Base-by-base conservation (phyloP, 2,329 filamentous ascomycete genomes). In the Fusarium decemcellulare region DNA sequence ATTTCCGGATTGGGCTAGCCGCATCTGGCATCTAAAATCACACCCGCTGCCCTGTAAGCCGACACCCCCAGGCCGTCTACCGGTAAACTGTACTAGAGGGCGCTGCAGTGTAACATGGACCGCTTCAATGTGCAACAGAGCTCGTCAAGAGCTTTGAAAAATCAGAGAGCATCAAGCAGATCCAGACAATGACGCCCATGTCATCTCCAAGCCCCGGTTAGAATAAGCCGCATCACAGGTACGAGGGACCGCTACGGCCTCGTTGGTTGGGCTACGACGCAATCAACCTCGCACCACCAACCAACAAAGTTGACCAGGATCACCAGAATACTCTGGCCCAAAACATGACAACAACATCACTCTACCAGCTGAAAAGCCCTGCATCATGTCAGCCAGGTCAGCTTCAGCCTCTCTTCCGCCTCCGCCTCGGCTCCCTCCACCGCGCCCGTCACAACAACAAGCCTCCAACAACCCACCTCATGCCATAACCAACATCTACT, bases 71-170 rank as follows among this genome's bases (percentile, higher is more conserved):
- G n/a, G 48, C 47, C 27, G 12, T 47, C 40, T 36, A 34, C 61
- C 36, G 39, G 43, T 11, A 40, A 61, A 27, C 23, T 4, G 23
- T 23, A 23, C 23, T 23, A 23, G 23, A 53, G 32, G 64, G 50
- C 59, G 44, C 52, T 70, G 66, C 53, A 69, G 44, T 69, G 67
- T 70, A 69, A 67, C 61, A 66, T 43, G 61, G 48, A 50, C 53
- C 30, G 23, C 23, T 23, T 23, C 23, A 23, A 23, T 23, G 23
- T 23, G 23, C 23, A 23, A 23, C 23, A 23, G 23, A 23, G 23
- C 23, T 23, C 23, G 23, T 23, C 23, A 23, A 23, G 23, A 23
- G 23, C 23, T 23, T 23, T 23, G 23, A 23, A 23, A 23, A 23
- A 23, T 23, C 23, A 23, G 23, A 23, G 23, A 23, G 23, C 23